Evolutionary conservation across 83 land plant species (phyloP), one percentile per base, ranked within the genome.

Genomic region (Picea abies): DNA sequence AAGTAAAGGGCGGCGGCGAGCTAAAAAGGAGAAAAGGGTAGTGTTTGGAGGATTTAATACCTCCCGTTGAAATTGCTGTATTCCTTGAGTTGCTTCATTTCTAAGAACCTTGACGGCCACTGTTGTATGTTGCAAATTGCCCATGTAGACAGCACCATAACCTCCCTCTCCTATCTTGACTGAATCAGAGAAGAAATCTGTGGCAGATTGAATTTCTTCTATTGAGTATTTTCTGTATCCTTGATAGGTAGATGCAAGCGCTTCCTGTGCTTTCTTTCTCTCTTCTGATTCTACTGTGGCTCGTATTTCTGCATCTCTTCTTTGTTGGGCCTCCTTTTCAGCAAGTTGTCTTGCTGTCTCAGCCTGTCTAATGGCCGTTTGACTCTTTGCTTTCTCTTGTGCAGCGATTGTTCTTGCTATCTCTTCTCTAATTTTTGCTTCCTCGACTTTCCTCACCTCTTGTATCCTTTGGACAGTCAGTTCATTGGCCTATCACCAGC

Each of bases 131-230:
- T 87, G 80, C 26, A 87, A 41, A 19, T 6, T 84, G 79, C 83
- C 81, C 65, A 76, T 84, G 62, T 84, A 87, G 52, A 87, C 88
- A n/a, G 80, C 67, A 3, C 89, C 89, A 78, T 87, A 87, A 19
- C 84, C 81, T 35, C 89, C 89, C 72, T 81, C 84, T 14, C 89
- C 89, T 72, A 87, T 64, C 75, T 84, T 84, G 69, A 64, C 82
- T 4, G 52, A 14, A 35, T 81, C 81, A n/a, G 84, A 77, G n/a
- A 87, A 84, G 25, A 69, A 17, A 62, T 87, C 65, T 35, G 89
- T 87, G 44, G 89, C 89, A 23, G 17, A 14, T 26, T 81, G 65
- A 26, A 87, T 76, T 25, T 87, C 89, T 67, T 78, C 58, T 39
- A 84, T 47, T 5, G 80, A 63, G 79, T 87, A 87, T 52, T 65